These are phyloP conservation scores for Pleurotus djamor DNA, from an alignment of 768 basidiomycete genomes.

Conservation along the genomic window DNA sequence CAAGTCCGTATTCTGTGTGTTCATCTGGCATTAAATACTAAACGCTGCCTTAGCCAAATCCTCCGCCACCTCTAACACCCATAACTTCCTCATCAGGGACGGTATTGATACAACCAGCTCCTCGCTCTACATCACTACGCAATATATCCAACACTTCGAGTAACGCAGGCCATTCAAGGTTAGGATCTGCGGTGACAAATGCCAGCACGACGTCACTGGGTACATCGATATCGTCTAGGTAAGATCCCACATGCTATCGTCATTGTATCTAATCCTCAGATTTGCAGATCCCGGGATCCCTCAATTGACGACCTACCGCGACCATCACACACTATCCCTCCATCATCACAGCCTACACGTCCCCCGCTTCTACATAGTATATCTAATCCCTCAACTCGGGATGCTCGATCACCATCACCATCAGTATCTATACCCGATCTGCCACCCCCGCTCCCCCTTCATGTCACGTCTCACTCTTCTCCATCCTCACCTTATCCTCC, in stretches of 20 bases:
- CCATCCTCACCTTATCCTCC: slow-evolving; percentile 7
- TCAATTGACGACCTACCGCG: background rate
- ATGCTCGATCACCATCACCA: slow-evolving; percentile 9
- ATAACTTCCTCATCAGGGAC: slow-evolving; percentile 1
- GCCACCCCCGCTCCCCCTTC: slow-evolving; percentile 1
- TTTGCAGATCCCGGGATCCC: background rate
- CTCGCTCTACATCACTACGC: background rate
- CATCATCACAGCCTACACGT: slow-evolving; percentile 24
- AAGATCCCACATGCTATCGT: background rate
- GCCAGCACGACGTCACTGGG: slow-evolving; percentile 1
- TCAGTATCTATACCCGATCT: slow-evolving; percentile 1
- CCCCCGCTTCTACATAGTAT: slow-evolving; percentile 27
- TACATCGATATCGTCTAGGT: background rate
- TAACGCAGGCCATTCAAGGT: background rate
- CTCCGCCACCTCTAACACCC: slow-evolving; percentile 1
- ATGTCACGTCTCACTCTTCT: slow-evolving; percentile 1
- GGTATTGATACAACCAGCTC: slow-evolving; percentile 1
- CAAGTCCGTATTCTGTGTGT: background rate
- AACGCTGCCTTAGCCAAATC: background rate
- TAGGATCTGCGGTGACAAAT: slow-evolving; percentile 5
- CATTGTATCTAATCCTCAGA: background rate
- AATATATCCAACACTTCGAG: background rate
- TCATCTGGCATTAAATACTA: background rate
- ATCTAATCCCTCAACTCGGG: slow-evolving; percentile 30
- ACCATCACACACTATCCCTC: background rate